Base-by-base conservation (phyloP, 1,284 basidiomycete species). In the Leucoagaricus sp. region DNA sequence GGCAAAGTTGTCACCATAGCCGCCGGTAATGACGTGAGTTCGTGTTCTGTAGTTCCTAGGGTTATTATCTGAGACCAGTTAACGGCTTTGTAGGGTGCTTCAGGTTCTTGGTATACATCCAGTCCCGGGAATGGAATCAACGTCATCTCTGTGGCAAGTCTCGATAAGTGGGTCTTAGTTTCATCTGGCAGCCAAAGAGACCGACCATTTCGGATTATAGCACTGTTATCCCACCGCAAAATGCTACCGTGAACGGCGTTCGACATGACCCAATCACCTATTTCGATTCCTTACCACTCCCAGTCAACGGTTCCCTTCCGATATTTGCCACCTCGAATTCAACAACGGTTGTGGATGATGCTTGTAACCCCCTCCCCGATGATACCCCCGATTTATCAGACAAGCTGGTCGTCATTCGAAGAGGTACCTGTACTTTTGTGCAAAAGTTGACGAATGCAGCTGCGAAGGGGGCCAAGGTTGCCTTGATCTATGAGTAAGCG, bases 1-100 rank as follows among this genome's bases (percentile, higher is more conserved):
- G 84, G 84, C 10, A 80, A 75, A 57, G 74, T 85, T 41, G 76
- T 86, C 42, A 82, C 80, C 2, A 79, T 82, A 49, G 77, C 81
- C 45, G 79, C 80, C 41, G 69, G 68, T 29, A 69, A 70, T 29
- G 64, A 68, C 47, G 67, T 66, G 49, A 31, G 63, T 60, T 4
- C 23, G n/a, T 26, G 8, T 45, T 47, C 15, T 42, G 19, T 57
- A 12, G 21, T 46, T 26, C 15, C 28, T 41, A 13, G 12, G 52
- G 15, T 7, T 38, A 41, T 42, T 21, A 10, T n/a, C 13, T 40
- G n/a, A 38, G 25, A 31, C 12, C 15, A 38, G 45, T 7, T 48
- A n/a, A 31, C 21, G 51, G 42, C 4, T 4, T 2, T 26, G 23
- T 7, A 74, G 71, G 80, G 80, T 31, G 57, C 70, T 2, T 69